These are phyloP conservation scores for Xylaria digitata DNA, from an alignment of 2,329 filamentous ascomycete species.

Conservation along the genomic window DNA sequence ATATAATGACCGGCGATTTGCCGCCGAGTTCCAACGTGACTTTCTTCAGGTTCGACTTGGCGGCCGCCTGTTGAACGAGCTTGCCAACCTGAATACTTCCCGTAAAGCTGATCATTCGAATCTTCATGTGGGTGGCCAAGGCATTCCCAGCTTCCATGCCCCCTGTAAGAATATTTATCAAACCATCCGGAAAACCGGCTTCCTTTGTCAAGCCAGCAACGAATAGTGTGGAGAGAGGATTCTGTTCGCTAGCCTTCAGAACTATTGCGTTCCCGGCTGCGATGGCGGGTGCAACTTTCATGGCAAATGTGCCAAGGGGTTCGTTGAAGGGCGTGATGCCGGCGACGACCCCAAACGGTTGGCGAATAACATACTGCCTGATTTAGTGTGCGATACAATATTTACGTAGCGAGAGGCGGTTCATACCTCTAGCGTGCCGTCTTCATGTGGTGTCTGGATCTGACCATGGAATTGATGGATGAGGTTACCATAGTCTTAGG, in stretches of 20 bases:
- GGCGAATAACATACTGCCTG: constrained; percentile 48
- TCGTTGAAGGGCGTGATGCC: constrained; percentile 87
- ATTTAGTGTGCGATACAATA: constrained; percentile 6
- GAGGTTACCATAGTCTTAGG: constrained; percentile 34
- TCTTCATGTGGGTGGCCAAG: constrained; percentile 73
- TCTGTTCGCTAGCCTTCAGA: constrained; percentile 73
- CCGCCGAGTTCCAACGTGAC: constrained; percentile 76
- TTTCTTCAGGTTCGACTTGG: constrained; percentile 72
- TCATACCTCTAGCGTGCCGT: constrained; percentile 34
- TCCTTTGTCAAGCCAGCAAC: constrained; percentile 75
- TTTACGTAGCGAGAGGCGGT: background rate
- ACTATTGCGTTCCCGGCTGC: constrained; percentile 73
- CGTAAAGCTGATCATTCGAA: constrained; percentile 82
- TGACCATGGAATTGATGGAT: constrained; percentile 37
- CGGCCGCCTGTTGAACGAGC: constrained; percentile 78
- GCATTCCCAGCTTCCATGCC: constrained; percentile 74
- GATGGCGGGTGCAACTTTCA: constrained; percentile 80
- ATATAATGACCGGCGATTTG: constrained; percentile 73
- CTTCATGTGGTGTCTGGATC: constrained; percentile 32
- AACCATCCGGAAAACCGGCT: constrained; percentile 79
- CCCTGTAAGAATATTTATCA: constrained; percentile 59
- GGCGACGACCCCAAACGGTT: constrained; percentile 82
- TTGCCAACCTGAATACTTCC: constrained; percentile 77
- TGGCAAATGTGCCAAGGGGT: constrained; percentile 79
- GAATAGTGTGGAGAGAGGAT: constrained; percentile 70